Base-by-base conservation (phyloP, 139 green algal genomes). In the Pleodorina starrii region DNA sequence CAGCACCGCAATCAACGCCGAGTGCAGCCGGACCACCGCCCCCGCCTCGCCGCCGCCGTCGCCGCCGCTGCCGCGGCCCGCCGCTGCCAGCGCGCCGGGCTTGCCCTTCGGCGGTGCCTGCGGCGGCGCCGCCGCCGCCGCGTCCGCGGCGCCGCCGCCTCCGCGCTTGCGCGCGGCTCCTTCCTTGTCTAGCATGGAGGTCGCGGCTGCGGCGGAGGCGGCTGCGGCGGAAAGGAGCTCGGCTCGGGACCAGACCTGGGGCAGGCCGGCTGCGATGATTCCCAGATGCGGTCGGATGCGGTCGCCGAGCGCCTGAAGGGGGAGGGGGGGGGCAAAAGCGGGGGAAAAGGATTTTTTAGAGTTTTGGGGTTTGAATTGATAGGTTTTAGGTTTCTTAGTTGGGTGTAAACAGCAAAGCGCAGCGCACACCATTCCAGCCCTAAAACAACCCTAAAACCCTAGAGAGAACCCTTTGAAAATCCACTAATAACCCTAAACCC, bases 1-100 rank as follows among this genome's bases (percentile, higher is more conserved):
- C 16, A 97, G 84, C 60, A 96, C 94, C 7, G 94, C 94, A 19
- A 98, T 95, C 35, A 97, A 86, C 11, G 94, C 91, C 16, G 59
- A 90, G 87, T 97, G 95, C 71, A 97, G 91, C 32, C 95, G 92
- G 14, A 94, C 91, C 32, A 94, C 76, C 6, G 93, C 90, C 40
- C 95, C 94, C 0, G 91, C 80, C 71, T 93, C 90, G 6, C 72
- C 88, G 21, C 75, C 69, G 21, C 23, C 46, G 12, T 85, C 84
- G 25, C 77, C n/a, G 59, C 79, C 36, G 79, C 36, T 40, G 9
- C 50, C 40, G 60, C 17, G 63, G 38, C 43, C 27, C 1, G 82
- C 78, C 16, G 50, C 32, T 42, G 66, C 75, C 63, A 60, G 35
- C 63, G 77, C 57, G 36, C 42, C 44, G 14, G 29, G 79, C 75